A percentile compares a stretch with the other conserved stretches of the same genome.
Evolutionary conservation across 495 filamentous ascomycete species (phyloP).

Genomic region (Aspergillus steynii): DNA sequence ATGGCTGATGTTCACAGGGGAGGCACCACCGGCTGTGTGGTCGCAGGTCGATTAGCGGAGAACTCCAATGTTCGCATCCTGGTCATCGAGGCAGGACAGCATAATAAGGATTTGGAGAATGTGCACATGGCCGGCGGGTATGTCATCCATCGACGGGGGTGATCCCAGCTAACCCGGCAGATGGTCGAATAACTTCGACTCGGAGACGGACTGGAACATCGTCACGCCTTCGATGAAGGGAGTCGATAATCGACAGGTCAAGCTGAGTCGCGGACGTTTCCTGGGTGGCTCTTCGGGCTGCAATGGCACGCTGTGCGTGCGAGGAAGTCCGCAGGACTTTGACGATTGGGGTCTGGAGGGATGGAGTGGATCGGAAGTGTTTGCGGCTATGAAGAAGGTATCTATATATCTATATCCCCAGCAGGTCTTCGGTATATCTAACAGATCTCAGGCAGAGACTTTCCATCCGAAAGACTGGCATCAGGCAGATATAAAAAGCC

Average conservation of each 20-base stretch:
- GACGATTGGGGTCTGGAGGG: conserved; percentile 60
- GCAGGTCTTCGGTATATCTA: not conserved
- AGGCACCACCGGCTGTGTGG: conserved; percentile 59
- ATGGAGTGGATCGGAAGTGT: conserved; percentile 57
- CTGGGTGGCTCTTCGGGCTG: conserved; percentile 60
- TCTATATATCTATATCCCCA: too few relatives aligned
- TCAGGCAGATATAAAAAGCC: conserved; percentile 34
- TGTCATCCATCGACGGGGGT: not conserved
- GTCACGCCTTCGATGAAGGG: conserved; percentile 55
- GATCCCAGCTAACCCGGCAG: conserved; percentile 10
- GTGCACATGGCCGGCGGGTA: conserved; percentile 49
- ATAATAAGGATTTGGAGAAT: conserved; percentile 46
- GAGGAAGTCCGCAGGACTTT: conserved; percentile 59
- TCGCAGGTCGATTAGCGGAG: conserved; percentile 63
- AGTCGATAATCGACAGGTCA: conserved; percentile 54
- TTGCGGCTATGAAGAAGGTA: conserved; percentile 53
- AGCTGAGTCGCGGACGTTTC: conserved; percentile 59
- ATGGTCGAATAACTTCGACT: conserved; percentile 48
- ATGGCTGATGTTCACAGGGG: conserved; percentile 37
- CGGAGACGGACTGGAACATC: conserved; percentile 57
- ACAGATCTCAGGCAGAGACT: conserved; percentile 39
- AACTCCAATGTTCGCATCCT: conserved; percentile 53
- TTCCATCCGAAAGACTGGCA: conserved; percentile 50
- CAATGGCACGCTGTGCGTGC: conserved; percentile 64
- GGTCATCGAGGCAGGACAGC: conserved; percentile 56